A percentile compares a stretch with the other conserved stretches of the same genome.
Conservation (phyloP, 352 stramenopile genomes). For the Globisporangium parvum region DNA sequence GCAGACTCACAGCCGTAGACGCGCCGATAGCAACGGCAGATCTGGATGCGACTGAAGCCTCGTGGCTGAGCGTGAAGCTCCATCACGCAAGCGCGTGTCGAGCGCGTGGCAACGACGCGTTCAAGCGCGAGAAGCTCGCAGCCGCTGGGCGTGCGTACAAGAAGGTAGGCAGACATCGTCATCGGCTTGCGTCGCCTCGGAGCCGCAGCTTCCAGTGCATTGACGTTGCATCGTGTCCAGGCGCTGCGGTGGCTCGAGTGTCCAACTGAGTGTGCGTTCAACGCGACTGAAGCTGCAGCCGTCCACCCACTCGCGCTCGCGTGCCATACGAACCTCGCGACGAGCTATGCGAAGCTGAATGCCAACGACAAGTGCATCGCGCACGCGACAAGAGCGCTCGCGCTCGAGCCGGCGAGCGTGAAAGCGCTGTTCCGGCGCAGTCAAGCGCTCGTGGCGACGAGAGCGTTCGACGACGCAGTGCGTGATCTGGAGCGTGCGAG, state of each 20-base stretch:
- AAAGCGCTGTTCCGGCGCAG: constrained; percentile 68
- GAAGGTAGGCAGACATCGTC: constrained; percentile 8
- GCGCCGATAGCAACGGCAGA: too few relatives aligned
- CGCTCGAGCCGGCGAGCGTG: constrained; percentile 31
- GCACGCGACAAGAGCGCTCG: constrained; percentile 42
- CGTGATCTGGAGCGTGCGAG: constrained; percentile 36
- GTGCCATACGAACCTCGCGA: constrained; percentile 58
- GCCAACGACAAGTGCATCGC: constrained; percentile 35
- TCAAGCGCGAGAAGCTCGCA: constrained; percentile 31
- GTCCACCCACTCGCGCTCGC: constrained; percentile 32
- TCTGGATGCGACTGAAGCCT: background rate
- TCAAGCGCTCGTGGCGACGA: constrained; percentile 46
- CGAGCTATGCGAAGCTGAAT: constrained; percentile 45
- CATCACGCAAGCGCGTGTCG: constrained; percentile 36
- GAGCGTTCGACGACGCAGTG: constrained; percentile 52
- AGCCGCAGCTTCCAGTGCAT: background rate
- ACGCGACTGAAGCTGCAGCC: constrained; percentile 22
- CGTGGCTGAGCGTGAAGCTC: constrained; percentile 53
- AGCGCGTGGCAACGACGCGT: constrained; percentile 44
- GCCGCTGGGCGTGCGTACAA: constrained; percentile 37
- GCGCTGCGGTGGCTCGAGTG: constrained; percentile 53
- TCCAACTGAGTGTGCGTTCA: constrained; percentile 34
- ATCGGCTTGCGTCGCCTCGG: background rate
- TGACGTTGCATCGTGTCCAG: constrained; percentile 9
- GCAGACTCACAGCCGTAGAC: constrained; percentile 2